Evolutionary conservation across 106 monocot species (phyloP).

Genomic region (Iris macrosiphon): DNA sequence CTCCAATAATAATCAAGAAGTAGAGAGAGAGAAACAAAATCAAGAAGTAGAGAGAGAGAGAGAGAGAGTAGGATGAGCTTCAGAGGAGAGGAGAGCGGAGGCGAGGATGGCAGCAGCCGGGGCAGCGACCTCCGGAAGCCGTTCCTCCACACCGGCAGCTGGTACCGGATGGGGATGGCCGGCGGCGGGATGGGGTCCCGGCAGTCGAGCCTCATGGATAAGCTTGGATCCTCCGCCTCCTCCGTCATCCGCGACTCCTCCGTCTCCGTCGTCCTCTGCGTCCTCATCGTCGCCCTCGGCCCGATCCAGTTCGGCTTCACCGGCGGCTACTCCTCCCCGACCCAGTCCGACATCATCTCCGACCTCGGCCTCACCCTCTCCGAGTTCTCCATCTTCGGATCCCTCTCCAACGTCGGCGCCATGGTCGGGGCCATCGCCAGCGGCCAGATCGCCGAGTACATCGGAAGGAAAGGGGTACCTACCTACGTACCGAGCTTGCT

Average conservation of each 20-base stretch:
- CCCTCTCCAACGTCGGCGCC: slow-evolving; percentile 93
- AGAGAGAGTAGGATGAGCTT: slow-evolving; percentile 49
- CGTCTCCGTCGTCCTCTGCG: slow-evolving; percentile 86
- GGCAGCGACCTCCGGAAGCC: slow-evolving; percentile 60
- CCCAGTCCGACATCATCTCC: slow-evolving; percentile 58
- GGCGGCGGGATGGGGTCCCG: slow-evolving; percentile 90
- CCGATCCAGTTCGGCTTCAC: slow-evolving; percentile 99
- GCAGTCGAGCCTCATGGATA: slow-evolving; percentile 72
- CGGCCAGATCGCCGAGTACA: slow-evolving; percentile 92
- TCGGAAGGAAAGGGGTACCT: slow-evolving; percentile 89
- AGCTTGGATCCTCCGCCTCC: slow-evolving; percentile 62
- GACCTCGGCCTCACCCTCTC: slow-evolving; percentile 81
- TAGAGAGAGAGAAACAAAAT: too few relatives aligned
- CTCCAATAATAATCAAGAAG: too few relatives aligned
- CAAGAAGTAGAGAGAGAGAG: slow-evolving; percentile 3
- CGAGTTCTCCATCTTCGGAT: slow-evolving; percentile 85
- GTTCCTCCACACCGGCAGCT: slow-evolving; percentile 91
- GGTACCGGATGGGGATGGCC: slow-evolving; percentile 80
- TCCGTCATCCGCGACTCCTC: slow-evolving; percentile 77
- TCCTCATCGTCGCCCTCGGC: slow-evolving; percentile 89
- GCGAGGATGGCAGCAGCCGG: slow-evolving; percentile 43
- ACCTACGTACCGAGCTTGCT: too few relatives aligned
- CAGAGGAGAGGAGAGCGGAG: slow-evolving; percentile 52
- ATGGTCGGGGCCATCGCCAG: slow-evolving; percentile 97
- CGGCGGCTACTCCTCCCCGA: slow-evolving; percentile 83